A percentile compares a stretch with the other conserved stretches of the same genome.
These are phyloP conservation scores for Phytopythium helicoides DNA, from an alignment of 352 stramenopile species.

Conservation along the genomic window DNA sequence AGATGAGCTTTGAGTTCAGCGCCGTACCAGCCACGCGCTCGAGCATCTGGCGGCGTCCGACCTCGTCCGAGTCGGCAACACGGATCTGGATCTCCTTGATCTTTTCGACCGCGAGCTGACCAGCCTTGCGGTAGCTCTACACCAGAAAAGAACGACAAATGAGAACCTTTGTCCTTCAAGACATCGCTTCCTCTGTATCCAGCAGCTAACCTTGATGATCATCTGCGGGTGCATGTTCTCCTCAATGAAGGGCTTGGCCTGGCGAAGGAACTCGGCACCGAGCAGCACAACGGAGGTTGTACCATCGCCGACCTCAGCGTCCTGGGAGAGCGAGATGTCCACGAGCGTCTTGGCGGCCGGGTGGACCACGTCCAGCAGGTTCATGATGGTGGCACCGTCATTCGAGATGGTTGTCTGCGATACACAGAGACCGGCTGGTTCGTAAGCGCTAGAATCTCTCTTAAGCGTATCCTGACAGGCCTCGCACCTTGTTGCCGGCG, in stretches of 20 bases:
- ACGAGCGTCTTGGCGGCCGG: slow-evolving; percentile 98
- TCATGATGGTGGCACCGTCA: slow-evolving; percentile 99
- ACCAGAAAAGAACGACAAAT: neutral
- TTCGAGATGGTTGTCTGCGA: slow-evolving; percentile 96
- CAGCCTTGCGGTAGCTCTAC: slow-evolving; percentile 83
- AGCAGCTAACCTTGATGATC: slow-evolving; percentile 81
- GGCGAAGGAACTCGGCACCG: slow-evolving; percentile 95
- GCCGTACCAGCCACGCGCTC: slow-evolving; percentile 94
- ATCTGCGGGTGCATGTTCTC: slow-evolving; percentile 96
- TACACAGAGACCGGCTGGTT: slow-evolving; percentile 3
- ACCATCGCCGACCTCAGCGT: slow-evolving; percentile 89
- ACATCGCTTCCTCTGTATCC: too few relatives aligned
- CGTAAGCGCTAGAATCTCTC: neutral
- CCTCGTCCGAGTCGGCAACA: slow-evolving; percentile 74
- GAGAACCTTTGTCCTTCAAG: neutral
- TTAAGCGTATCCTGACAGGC: neutral
- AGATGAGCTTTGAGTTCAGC: slow-evolving; percentile 99
- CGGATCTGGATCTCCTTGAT: slow-evolving; percentile 85
- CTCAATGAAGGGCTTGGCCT: slow-evolving; percentile 98
- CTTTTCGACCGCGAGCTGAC: slow-evolving; percentile 79
- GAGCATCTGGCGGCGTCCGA: slow-evolving; percentile 86
- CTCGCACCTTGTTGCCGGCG: slow-evolving; percentile 72
- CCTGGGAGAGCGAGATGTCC: slow-evolving; percentile 95
- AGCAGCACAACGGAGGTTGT: slow-evolving; percentile 98
- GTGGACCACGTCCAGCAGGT: slow-evolving; percentile 98